Evolutionary conservation across 2,329 filamentous ascomycete species (phyloP), one percentile per base, ranked within the genome.

Genomic region (Scortechinia acanthostroma): DNA sequence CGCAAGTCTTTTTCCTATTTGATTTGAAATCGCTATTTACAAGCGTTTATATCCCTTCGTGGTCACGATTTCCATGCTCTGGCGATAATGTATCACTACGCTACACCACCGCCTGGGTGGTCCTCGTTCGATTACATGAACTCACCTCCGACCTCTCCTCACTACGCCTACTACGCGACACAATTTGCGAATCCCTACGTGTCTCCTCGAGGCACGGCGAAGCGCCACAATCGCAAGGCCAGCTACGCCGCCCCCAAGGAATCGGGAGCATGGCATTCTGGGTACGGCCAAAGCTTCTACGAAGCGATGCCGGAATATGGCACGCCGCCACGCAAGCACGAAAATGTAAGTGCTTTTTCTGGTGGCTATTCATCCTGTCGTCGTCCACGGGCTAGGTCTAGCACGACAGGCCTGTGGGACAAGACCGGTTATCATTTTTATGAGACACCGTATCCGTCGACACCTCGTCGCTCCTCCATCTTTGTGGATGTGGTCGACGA

Each of bases 401-500:
- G n/a, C 25, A 30, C 25, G n/a, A 30, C 25, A 10, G 25, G 25
- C 25, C 25, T 30, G 10, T n/a, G n/a, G n/a, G n/a, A n/a, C n/a
- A n/a, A n/a, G 10, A 30, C 25, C n/a, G 25, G 25, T n/a, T 30
- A 10, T n/a, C 10, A 10, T n/a, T 30, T 30, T n/a, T 10, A 30
- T n/a, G 25, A 10, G 25, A 10, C 10, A 15, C 35, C 35, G 35
- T 19, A 10, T 10, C 6, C 35, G 6, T 19, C 6, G 6, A 13
- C 35, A 13, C 10, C 10, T n/a, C 25, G 25, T 30, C 25, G 25
- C 25, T 30, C 25, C n/a, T 30, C 25, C 25, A 19, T 19, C 35
- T 40, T 40, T 19, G 17, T 40, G 17, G 35, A 40, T 19, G 35
- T 40, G 35, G 35, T 40, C 17, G 35, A 40, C 35, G 35, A 40